These are phyloP conservation scores for Trichoderma gracile DNA, from an alignment of 2,329 filamentous ascomycete species.

Conservation along the genomic window DNA sequence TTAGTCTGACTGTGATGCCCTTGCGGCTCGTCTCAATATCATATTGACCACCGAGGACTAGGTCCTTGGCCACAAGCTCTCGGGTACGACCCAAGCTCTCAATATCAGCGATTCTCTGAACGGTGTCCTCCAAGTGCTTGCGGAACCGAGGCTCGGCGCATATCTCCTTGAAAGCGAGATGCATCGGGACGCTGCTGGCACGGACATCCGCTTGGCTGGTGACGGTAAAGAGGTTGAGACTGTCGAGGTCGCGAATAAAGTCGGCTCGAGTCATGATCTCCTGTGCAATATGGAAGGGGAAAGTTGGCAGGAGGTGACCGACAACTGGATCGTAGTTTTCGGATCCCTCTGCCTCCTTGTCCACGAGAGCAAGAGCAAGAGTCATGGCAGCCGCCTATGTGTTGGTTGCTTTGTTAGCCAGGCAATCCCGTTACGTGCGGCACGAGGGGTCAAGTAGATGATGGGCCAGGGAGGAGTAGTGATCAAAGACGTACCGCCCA, in stretches of 20 bases:
- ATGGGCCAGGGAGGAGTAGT: too few relatives aligned
- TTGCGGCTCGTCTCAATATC: slow-evolving; percentile 52
- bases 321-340: slow-evolving; percentile 63
- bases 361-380: slow-evolving; percentile 86
- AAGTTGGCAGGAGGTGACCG: slow-evolving; percentile 77
- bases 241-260: slow-evolving; percentile 90
- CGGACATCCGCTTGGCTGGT: slow-evolving; percentile 83
- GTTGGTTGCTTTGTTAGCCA: not conserved
- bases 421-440: not conserved
- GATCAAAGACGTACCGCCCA: slow-evolving; percentile 68
- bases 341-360: slow-evolving; percentile 69
- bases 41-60: slow-evolving; percentile 83
- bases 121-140: slow-evolving; percentile 75
- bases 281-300: slow-evolving; percentile 78
- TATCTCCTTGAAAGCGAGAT: slow-evolving; percentile 84
- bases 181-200: slow-evolving; percentile 95
- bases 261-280: slow-evolving; percentile 95
- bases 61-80: slow-evolving; percentile 91
- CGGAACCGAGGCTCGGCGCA: slow-evolving; percentile 77
- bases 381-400: slow-evolving; percentile 84
- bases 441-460: not conserved
- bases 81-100: slow-evolving; percentile 92
- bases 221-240: slow-evolving; percentile 93
- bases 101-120: slow-evolving; percentile 86
- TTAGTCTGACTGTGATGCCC: slow-evolving; percentile 46